Base-by-base conservation (phyloP, 1,284 basidiomycete species). In the Somion occarium region DNA sequence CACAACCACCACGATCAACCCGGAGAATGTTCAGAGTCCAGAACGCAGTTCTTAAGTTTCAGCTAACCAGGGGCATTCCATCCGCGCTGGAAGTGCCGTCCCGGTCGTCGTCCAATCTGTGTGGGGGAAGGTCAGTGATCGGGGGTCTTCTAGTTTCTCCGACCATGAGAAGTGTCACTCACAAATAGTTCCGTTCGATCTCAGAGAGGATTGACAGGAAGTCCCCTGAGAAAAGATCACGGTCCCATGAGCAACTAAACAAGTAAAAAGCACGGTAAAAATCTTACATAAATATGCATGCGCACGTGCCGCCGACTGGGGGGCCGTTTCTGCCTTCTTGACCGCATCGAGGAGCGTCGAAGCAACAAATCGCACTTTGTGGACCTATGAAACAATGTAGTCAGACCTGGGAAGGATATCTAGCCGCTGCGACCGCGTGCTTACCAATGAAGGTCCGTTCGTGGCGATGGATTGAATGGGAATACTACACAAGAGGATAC, bases 381-480 rank as follows among this genome's bases (percentile, higher is more conserved):
- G 85, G 13, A 93, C 88, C 83, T 78, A 48, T 20, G 44, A 38
- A 46, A 44, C 59, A 48, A 52, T 48, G 24, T 51, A 47, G 39
- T 52, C 48, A 42, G 51, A 41, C 24, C 26, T 42, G 42, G 19
- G 37, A 41, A 26, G 42, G 20, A 48, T 13, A 34, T 38, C 45
- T 38, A 13, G 38, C 42, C 37, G 47, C 25, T 18, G 22, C 13
- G 24, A 23, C 7, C 25, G n/a, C 42, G 38, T 34, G 59, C 78
- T 65, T 55, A 85, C 88, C 70, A 90, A 69, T 53, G 85, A 88
- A 2, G 87, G 83, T 9, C 88, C 89, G 64, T 93, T 94, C 44
- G 91, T 91, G 7, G 91, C 91, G 59, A 93, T 92, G 22, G 88
- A 90, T 66, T 92, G 90, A 53, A 93, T 92, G 5, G 91, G 91